Base-by-base conservation (phyloP, 139 green algal genomes). In the Haematococcus lacustris region DNA sequence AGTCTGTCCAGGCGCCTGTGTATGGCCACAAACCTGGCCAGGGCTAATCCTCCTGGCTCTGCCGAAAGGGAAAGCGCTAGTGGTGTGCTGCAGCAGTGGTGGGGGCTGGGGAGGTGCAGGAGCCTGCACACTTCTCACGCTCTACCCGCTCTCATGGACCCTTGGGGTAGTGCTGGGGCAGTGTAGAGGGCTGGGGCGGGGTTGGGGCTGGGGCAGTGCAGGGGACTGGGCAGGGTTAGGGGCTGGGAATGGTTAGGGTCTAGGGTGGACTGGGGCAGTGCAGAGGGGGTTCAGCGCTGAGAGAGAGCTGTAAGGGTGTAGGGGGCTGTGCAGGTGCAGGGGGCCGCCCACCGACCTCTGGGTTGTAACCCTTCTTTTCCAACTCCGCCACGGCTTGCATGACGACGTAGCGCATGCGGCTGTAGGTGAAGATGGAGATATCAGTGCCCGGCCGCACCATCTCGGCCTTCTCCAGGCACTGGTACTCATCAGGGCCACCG, bases 391-490 rank as follows among this genome's bases (percentile, higher is more conserved):
- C 81, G 21, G 82, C 81, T 57, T 70, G 85, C 89, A 97, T 93
- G 30, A 94, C 90, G 30, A 93, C 89, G 73, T 96, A 97, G 73
- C 93, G 86, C 93, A 97, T 97, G 82, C 93, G 92, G 65, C 77
- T 88, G 86, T 98, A 98, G 57, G 91, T 97, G 84, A 98, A 91
- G 78, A 98, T 96, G 79, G 86, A 89, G 23, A 95, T 81, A 71
- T 97, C 94, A 25, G 84, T 90, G 70, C 93, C 93, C 76, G 90
- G 71, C 4, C 90, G 82, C 38, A 96, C 92, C 40, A 97, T 43
- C 75, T 85, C 79, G 17, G 79, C 79, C 39, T 62, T 66, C 75
- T 85, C 79, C 33, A 85, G 62, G 68, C 66, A 80, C 43, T 68
- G 64, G n/a, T 71, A 51, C 61, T 80, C 72, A 43, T 78, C 66